Evolutionary conservation across 1,139 yeast genomes (phyloP), one percentile per base, ranked within the genome.

Genomic region (Pichia sp.): DNA sequence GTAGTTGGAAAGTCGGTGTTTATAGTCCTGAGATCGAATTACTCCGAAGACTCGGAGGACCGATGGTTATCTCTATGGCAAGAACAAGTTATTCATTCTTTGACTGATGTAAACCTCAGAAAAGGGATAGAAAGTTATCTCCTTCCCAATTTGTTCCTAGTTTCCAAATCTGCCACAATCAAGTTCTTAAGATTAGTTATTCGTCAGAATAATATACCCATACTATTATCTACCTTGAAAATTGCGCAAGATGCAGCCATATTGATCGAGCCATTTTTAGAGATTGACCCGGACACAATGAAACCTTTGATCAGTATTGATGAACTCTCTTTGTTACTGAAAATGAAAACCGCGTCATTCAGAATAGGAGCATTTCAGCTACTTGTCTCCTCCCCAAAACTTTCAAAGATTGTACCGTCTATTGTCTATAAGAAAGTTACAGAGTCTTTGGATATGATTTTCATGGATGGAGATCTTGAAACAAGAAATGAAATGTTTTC

Each of bases 391-490:
- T 79, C 90, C 0, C 77, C 82, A 0, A 86, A 86, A 64, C 79
- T 80, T 2, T 78, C 95, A 0, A 75, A 75, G 53, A 81, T 83
- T 0, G 75, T 90, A 8, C 74, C 80, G 0, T 54, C 69, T 0
- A 67, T 69, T 31, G 73, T 80, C 0, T 80, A 78, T 57, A 72
- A 73, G 0, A 64, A 78, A 1, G 62, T 88, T 1, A 63, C 68
- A 45, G 64, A 72, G 0, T 70, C 77, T 40, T 64, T 85, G 8
- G 79, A 78, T 57, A 68, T 74, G 10, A 75, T 84, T 58, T 77
- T 86, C 57, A 74, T 77, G 38, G 95, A 88, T 56, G 75, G 79
- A 11, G 82, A 85, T 51, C 76, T 90, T 13, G 93, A 85, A 55
- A 74, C 80, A 0, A 74, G 97, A 64, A 84, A 83, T 61, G 83